Conservation (phyloP, 176 grass and related monocot genomes). For the Oryza officinalis region DNA sequence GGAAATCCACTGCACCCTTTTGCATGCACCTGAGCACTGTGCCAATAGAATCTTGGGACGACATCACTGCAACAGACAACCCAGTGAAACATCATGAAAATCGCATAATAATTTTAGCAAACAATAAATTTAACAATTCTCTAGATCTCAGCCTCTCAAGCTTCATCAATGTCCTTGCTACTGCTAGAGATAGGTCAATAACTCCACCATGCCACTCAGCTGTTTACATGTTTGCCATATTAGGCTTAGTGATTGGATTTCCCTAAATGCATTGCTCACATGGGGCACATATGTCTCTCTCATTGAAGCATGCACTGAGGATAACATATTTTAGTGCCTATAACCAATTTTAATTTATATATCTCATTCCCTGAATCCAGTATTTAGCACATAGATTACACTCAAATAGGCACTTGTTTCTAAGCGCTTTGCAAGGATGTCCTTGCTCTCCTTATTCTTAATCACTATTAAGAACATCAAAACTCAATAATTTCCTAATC, state of each 20-base stretch:
- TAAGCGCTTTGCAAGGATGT: background rate
- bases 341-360: background rate
- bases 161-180: background rate
- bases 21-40: slow-evolving; percentile 96
- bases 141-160: background rate
- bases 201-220: background rate
- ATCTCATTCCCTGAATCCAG: background rate
- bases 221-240: slow-evolving; percentile 24
- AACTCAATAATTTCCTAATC: slow-evolving; percentile 11
- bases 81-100: slow-evolving; percentile 26
- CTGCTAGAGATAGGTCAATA: background rate
- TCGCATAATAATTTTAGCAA: background rate
- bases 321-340: background rate
- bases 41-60: slow-evolving; percentile 89
- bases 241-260: slow-evolving; percentile 1
- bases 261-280: background rate
- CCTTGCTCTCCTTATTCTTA: background rate
- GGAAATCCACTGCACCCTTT: slow-evolving; percentile 89
- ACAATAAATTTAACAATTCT: background rate
- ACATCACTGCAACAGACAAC: slow-evolving; percentile 79
- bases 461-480: background rate
- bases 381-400: slow-evolving; percentile 16
- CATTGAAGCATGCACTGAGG: background rate
- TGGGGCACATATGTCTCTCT: background rate
- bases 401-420: background rate